phyloP scores from a whole-genome alignment of 176 grass and related monocot genomes.

The Carex pumila region DNA sequence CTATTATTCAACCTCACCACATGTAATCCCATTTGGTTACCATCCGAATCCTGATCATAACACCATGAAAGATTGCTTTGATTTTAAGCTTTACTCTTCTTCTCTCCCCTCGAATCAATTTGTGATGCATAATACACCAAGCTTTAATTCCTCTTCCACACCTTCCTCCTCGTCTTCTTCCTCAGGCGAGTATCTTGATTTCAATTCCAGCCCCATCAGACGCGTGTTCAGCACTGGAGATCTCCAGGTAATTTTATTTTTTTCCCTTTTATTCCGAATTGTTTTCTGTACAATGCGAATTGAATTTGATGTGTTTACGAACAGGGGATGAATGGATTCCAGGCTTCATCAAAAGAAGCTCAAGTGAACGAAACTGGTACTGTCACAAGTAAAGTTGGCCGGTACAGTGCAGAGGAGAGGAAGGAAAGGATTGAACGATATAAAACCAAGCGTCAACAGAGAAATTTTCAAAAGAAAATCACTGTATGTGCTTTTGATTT shows the following conservation, averaged over 20 bases:
- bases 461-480: conserved; percentile 94
- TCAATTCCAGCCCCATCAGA: conserved; percentile 45
- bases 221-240: conserved; percentile 82
- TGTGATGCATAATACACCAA: conserved; percentile 15
- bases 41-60: conserved; percentile 6
- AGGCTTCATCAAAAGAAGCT: conserved; percentile 25
- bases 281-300: background rate
- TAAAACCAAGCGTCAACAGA: conserved; percentile 46
- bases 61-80: background rate
- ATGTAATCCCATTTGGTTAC: background rate
- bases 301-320: background rate
- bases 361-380: conserved; percentile 36
- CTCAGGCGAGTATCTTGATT: conserved; percentile 48
- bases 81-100: background rate
- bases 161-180: conserved; percentile 61
- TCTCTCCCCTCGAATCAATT: background rate
- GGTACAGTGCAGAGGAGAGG: conserved; percentile 65
- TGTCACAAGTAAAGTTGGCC: conserved; percentile 39
- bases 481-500: conserved; percentile 35
- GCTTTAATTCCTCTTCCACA: conserved; percentile 53
- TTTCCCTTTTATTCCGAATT: background rate
- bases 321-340: conserved; percentile 61
- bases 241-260: conserved; percentile 43
- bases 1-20: background rate
- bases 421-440: conserved; percentile 72